Evolutionary conservation across 1,284 basidiomycete species (phyloP), one percentile per base, ranked within the genome.

Genomic region (Flammula alnicola): DNA sequence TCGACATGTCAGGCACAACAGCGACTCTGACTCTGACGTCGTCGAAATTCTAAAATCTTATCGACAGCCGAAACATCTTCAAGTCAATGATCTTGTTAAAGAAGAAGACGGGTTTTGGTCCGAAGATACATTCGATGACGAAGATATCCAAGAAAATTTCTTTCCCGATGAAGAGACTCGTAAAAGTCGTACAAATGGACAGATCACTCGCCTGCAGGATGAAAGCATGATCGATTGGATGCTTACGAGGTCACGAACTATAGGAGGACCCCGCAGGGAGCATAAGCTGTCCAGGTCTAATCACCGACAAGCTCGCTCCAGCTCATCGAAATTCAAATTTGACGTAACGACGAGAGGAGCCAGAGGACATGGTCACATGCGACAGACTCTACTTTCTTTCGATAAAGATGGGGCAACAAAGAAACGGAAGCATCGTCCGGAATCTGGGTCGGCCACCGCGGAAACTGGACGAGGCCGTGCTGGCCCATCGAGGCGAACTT

Each of bases 161-260:
- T 30, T 38, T 29, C 40, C 32, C 20, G 46, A 25, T 38, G n/a
- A 30, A 22, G 16, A 29, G n/a, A n/a, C n/a, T n/a, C n/a, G n/a
- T n/a, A n/a, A n/a, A n/a, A 43, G 22, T 3, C 14, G 20, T 7
- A 14, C 14, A 29, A 50, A 41, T 31, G 31, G 23, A 3, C 16
- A 43, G 14, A 40, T 33, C 6, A 30, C 30, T 11, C 49, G 44
- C 9, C 33, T 54, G 39, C 69, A 62, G 35, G 74, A 78, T 49
- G 71, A 68, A 52, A 76, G 72, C 56, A 59, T 82, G 33, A 82
- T 84, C 44, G 80, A 84, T 52, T 81, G 75, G 64, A 84, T 84
- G 82, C 53, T 84, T 36, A 67, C 66, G n/a, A 70, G 72, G 45
- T 71, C 71, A 4, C 69, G 70, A 29, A 66, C 57, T 25, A 55